These are phyloP conservation scores for Draba incana DNA, from an alignment of 345 rosid species.

Conservation along the genomic window DNA sequence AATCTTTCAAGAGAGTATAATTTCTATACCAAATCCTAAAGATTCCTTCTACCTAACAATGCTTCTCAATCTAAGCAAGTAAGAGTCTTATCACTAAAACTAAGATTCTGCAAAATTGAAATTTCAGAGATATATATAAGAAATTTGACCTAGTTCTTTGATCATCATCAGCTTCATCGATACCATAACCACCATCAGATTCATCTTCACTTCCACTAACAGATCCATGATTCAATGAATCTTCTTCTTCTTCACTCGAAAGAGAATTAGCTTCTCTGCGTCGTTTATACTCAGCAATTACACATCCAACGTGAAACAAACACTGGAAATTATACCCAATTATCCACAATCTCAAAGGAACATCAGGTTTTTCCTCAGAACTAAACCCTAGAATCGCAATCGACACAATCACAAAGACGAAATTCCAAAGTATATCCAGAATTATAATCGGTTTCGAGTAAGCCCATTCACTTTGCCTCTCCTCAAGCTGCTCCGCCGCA, in stretches of 20 bases:
- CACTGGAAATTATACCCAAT: conserved; percentile 71
- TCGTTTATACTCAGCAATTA: conserved; percentile 56
- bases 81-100: not conserved
- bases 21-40: conserved; percentile 13
- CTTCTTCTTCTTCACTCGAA: conserved; percentile 28
- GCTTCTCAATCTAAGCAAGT: not conserved
- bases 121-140: not conserved
- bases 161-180: conserved; percentile 43
- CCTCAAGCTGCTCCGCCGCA: conserved; percentile 94
- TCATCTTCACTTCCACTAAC: conserved; percentile 44
- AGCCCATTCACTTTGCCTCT: conserved; percentile 78
- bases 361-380: conserved; percentile 54
- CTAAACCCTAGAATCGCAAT: conserved; percentile 55
- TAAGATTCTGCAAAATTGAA: conserved; percentile 42
- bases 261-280: conserved; percentile 43
- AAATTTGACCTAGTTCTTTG: conserved; percentile 53
- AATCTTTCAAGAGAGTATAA: not conserved
- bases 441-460: conserved; percentile 70
- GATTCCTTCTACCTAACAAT: conserved; percentile 2
- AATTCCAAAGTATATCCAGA: conserved; percentile 75
- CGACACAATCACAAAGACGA: conserved; percentile 56
- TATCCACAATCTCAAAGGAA: conserved; percentile 79
- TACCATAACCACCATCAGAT: conserved; percentile 45
- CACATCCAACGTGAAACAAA: conserved; percentile 65
- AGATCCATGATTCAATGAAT: conserved; percentile 30